These are phyloP conservation scores for Sugiyamaella sp. DNA, from an alignment of 1,139 yeast species.

Conservation along the genomic window DNA sequence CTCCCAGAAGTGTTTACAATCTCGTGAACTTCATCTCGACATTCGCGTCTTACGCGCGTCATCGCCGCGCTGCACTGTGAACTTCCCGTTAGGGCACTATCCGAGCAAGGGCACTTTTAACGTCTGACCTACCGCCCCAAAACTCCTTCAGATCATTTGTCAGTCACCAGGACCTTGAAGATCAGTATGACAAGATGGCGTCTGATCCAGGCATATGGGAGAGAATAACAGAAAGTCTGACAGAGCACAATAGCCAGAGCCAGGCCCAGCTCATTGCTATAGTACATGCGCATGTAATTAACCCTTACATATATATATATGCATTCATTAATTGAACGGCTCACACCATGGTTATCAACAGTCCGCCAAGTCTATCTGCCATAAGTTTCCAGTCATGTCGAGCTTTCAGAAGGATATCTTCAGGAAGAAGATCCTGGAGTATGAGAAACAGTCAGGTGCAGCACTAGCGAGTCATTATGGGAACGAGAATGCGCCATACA, in stretches of 20 bases:
- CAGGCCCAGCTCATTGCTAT: no score
- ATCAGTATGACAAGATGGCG: no score
- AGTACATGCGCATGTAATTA: no score
- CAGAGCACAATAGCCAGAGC: no score
- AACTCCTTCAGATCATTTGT: no score
- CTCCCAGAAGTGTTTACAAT: no score
- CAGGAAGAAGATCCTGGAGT: slow-evolving; percentile 22
- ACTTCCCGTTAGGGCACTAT: neutral
- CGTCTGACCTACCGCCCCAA: no score
- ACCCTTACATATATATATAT: neutral
- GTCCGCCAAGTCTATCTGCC: neutral
- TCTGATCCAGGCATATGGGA: no score
- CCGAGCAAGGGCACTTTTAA: no score
- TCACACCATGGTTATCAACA: neutral
- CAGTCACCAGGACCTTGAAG: no score
- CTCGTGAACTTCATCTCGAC: no score
- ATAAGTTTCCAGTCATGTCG: slow-evolving; percentile 7
- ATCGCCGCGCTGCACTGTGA: neutral
- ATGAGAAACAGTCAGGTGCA: slow-evolving; percentile 18
- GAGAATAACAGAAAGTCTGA: neutral
- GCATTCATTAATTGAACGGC: neutral
- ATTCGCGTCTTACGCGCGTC: neutral
- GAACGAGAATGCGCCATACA: slow-evolving; percentile 15
- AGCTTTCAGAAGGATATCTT: slow-evolving; percentile 16
- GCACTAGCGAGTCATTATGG: slow-evolving; percentile 15